Percentiles rank a stretch among this genome's conserved stretches.
phyloP scores from a whole-genome alignment of 208 protist genomes.

The Acanthamoeba comandoni region DNA sequence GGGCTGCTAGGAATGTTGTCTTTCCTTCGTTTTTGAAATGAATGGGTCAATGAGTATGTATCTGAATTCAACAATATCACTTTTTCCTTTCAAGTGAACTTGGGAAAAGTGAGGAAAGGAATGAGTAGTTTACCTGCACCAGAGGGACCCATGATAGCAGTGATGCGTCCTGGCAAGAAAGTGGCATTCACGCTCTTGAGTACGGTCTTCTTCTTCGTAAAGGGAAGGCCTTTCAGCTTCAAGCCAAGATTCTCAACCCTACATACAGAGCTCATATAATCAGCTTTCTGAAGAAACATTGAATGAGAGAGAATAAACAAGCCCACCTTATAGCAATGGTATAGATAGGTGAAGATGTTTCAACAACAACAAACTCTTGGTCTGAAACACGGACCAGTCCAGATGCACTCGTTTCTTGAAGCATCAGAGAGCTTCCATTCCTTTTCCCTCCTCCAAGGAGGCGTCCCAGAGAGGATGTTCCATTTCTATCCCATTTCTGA shows the following conservation, averaged over 20 bases:
- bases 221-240: neutral
- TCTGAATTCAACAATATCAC: too few species aligned
- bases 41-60: slow-evolving; percentile 12
- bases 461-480: neutral
- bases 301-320: too few species aligned
- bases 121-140: slow-evolving; percentile 51
- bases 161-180: neutral
- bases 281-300: too few species aligned
- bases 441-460: neutral
- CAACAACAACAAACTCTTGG: too few species aligned
- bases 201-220: neutral
- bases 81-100: too few species aligned
- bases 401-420: neutral
- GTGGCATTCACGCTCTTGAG: slow-evolving; percentile 7
- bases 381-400: too few species aligned
- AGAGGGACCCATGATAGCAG: slow-evolving; percentile 59
- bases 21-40: neutral
- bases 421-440: neutral
- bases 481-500: neutral
- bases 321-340: too few species aligned
- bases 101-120: neutral
- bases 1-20: too few species aligned
- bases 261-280: neutral
- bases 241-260: slow-evolving; percentile 29
- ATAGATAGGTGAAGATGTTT: too few species aligned